Conservation (phyloP, 2,329 filamentous ascomycete genomes). For the Phialocephala subalpina region DNA sequence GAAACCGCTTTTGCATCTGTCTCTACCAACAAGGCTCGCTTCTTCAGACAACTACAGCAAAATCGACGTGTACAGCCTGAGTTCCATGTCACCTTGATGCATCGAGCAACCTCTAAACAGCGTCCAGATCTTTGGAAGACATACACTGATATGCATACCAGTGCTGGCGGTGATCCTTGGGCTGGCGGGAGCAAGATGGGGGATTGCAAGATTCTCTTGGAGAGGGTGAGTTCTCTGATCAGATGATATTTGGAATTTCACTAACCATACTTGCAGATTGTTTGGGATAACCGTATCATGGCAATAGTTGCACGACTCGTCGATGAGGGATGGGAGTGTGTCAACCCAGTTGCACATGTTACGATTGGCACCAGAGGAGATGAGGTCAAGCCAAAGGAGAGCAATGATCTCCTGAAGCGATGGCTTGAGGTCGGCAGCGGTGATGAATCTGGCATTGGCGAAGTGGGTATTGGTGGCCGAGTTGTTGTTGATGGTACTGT, state of each 20-base stretch:
- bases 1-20: constrained; percentile 72
- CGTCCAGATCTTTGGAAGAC: constrained; percentile 78
- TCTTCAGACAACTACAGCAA: constrained; percentile 80
- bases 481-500: constrained; percentile 41
- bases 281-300: constrained; percentile 91
- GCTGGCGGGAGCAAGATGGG: constrained; percentile 64
- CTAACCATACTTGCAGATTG: constrained; percentile 55
- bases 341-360: constrained; percentile 84
- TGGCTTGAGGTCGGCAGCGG: constrained; percentile 72
- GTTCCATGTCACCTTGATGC: constrained; percentile 95
- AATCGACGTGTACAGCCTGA: constrained; percentile 78
- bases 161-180: constrained; percentile 41
- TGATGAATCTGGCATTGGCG: constrained; percentile 42
- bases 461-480: constrained; percentile 40
- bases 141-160: constrained; percentile 67
- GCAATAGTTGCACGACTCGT: constrained; percentile 83
- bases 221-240: constrained; percentile 55
- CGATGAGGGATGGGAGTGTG: constrained; percentile 70
- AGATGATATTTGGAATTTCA: background rate
- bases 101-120: constrained; percentile 70
- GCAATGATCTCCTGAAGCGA: constrained; percentile 80
- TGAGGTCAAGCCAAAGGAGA: constrained; percentile 89
- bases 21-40: constrained; percentile 60
- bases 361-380: constrained; percentile 84
- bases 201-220: constrained; percentile 68